Evolutionary conservation across 129 eudicot genomes (phyloP), one percentile per base, ranked within the genome.

Genomic region (Lactuca sativa): DNA sequence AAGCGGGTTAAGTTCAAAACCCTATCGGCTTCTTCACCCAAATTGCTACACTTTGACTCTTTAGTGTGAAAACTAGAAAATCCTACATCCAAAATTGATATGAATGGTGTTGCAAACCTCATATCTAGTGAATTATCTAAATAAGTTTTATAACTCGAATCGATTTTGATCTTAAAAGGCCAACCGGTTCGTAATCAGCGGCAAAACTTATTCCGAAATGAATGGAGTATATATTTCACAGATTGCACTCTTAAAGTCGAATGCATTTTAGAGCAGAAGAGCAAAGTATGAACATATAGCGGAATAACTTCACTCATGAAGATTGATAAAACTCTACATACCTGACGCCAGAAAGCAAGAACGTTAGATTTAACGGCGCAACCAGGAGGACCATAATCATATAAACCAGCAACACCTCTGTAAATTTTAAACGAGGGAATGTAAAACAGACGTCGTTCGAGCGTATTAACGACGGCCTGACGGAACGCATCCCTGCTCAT

Each of bases 281-380:
- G 15, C 2, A 6, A 49, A 30, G 11, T 71, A 43, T 5, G 59
- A 4, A 59, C 59, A 16, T 3, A 59, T 7, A 62, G n/a, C 32
- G 6, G 30, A 9, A 15, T 21, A 18, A 36, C 2, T 13, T 48
- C 17, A 6, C 11, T 41, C 18, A 10, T 47, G 10, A 5, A 44
- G 3, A 59, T 47, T 10, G 5, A 71, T 9, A 34, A 1, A 43
- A 9, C 30, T 4, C 13, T 14, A 31, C 16, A 25, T 15, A 88
- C 95, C 95, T 88, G 95, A 30, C 91, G 88, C 95, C 92, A 89
- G 66, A 88, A 85, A 9, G 91, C 84, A n/a, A 88, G 95, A 34
- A 88, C 95, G 67, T 88, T 88, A 9, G 86, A 77, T 80, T 88
- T 88, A 15, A 88, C 84, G 33, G 95, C 84, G 53, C 95, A 88